phyloP scores from a whole-genome alignment of 2,329 filamentous ascomycete genomes.

The Scortechinia acanthostroma region DNA sequence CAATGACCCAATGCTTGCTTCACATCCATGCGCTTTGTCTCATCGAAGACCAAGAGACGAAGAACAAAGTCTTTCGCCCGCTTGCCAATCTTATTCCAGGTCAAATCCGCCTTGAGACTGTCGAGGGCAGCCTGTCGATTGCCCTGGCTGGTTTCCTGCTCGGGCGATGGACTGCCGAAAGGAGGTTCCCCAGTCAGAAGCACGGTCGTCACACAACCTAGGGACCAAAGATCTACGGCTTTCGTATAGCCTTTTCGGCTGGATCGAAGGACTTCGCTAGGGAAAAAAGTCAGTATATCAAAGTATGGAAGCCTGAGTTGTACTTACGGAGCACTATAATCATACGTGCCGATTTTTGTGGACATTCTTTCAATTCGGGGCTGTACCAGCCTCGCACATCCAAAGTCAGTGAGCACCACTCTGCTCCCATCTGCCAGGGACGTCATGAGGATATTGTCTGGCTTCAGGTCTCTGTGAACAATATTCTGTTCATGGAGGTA shows the following conservation, averaged over 20 bases:
- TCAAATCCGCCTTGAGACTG: conserved; percentile 26
- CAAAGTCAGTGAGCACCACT: conserved; percentile 54
- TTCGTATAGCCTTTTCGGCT: conserved; percentile 38
- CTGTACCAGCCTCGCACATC: conserved; percentile 33
- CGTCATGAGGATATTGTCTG: conserved; percentile 55
- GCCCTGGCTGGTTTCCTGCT: no score
- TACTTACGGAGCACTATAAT: conserved; percentile 51
- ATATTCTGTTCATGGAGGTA: conserved; percentile 46
- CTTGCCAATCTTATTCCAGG: conserved; percentile 29
- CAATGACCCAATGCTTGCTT: conserved; percentile 40
- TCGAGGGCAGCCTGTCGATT: conserved; percentile 10
- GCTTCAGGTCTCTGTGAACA: conserved; percentile 56
- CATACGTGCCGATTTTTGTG: conserved; percentile 41
- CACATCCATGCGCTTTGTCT: conserved; percentile 37
- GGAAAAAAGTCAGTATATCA: no score
- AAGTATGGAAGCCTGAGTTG: no score
- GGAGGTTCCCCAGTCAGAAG: conserved; percentile 39
- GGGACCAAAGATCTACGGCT: conserved; percentile 53
- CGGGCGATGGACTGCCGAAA: conserved; percentile 30
- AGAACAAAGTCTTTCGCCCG: conserved; percentile 43
- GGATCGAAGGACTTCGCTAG: conserved; percentile 4
- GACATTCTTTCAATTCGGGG: conserved; percentile 34
- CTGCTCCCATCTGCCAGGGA: conserved; percentile 37
- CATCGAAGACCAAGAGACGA: conserved; percentile 38
- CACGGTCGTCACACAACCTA: conserved; percentile 43